These are phyloP conservation scores for Cyclocybe aegerita DNA, from an alignment of 768 basidiomycete species.

Conservation along the genomic window DNA sequence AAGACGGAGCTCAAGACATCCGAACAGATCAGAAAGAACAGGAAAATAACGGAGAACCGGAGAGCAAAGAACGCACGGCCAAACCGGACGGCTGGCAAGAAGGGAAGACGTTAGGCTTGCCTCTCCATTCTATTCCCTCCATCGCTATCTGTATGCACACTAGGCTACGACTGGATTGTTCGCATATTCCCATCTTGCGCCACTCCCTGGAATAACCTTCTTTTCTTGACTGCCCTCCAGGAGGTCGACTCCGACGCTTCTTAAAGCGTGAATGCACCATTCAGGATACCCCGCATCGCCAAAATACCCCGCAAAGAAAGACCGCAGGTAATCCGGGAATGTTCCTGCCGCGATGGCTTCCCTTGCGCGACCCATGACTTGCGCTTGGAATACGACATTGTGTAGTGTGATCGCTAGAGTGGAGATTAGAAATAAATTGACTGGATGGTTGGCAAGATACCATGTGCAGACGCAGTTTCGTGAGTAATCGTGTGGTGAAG, in stretches of 20 bases:
- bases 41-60: conserved; percentile 63
- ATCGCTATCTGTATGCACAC: neutral
- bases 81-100: conserved; percentile 32
- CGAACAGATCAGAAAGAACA: conserved; percentile 82
- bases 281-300: conserved; percentile 76
- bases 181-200: conserved; percentile 83
- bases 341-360: conserved; percentile 75
- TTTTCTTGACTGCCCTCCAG: conserved; percentile 50
- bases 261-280: conserved; percentile 87
- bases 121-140: conserved; percentile 2
- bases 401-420: conserved; percentile 73
- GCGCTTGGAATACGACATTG: conserved; percentile 84
- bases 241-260: conserved; percentile 81
- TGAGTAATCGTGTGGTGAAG: conserved; percentile 75
- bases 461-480: conserved; percentile 86
- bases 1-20: conserved; percentile 84
- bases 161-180: conserved; percentile 22
- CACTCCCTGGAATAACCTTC: conserved; percentile 57
- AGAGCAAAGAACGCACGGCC: conserved; percentile 84
- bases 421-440: conserved; percentile 2
- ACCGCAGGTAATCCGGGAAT: conserved; percentile 75
- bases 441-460: conserved; percentile 34
- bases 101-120: conserved; percentile 37
- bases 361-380: conserved; percentile 82
- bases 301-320: conserved; percentile 80